Conservation (phyloP, 202 grass and related monocot species). For the Carex sylvatica region DNA sequence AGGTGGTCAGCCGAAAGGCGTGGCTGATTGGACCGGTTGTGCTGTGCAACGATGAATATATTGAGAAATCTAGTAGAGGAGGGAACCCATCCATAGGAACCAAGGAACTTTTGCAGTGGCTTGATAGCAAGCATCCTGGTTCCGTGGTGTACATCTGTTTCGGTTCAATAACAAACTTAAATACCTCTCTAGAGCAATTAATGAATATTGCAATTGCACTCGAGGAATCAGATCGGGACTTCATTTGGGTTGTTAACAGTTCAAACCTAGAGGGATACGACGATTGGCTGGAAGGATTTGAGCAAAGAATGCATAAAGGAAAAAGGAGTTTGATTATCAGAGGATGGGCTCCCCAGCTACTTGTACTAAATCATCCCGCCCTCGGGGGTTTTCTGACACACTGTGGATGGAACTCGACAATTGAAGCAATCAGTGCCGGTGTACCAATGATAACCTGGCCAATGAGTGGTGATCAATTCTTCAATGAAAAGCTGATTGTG, state of each 20-base stretch:
- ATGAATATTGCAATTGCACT: conserved; percentile 53
- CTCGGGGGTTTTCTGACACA: conserved; percentile 71
- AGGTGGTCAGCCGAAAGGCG: conserved; percentile 18
- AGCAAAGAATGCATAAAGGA: conserved; percentile 25
- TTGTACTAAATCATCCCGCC: conserved; percentile 42
- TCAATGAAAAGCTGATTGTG: conserved; percentile 65
- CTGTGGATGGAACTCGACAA: conserved; percentile 67
- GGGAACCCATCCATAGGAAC: not conserved
- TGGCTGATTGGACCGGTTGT: conserved; percentile 59
- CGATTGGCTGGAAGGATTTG: conserved; percentile 52
- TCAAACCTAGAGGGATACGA: not conserved
- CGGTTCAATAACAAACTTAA: conserved; percentile 31
- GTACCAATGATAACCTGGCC: conserved; percentile 78
- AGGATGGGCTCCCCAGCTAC: conserved; percentile 61
- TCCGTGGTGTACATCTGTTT: conserved; percentile 71
- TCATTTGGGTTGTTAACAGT: conserved; percentile 49
- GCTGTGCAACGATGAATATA: conserved; percentile 32
- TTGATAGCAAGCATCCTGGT: conserved; percentile 20
- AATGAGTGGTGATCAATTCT: conserved; percentile 54
- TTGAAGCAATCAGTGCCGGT: conserved; percentile 48
- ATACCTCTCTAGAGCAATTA: conserved; percentile 33
- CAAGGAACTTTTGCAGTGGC: conserved; percentile 38
- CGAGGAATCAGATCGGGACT: conserved; percentile 34
- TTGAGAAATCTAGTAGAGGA: conserved; percentile 15
- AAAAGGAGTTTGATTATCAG: conserved; percentile 39